Conservation (phyloP, 306 rosid species). For the Cucurbita argyrosperma region DNA sequence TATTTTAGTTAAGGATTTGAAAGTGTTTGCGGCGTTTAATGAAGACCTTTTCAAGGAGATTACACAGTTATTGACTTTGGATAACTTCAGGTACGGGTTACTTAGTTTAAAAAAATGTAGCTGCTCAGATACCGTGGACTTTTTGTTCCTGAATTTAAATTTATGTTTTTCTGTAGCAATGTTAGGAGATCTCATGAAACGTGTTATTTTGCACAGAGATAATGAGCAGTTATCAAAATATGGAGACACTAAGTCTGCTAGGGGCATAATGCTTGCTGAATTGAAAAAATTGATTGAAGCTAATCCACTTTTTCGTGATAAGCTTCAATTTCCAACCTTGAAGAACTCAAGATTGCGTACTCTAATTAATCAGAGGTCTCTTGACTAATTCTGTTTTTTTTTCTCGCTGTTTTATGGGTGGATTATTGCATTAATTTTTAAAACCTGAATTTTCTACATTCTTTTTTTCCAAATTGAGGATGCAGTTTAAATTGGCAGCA, state of each 20-base stretch:
- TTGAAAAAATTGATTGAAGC: constrained; percentile 94
- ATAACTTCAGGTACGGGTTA: constrained; percentile 67
- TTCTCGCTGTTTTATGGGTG: neutral
- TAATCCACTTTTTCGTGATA: constrained; percentile 94
- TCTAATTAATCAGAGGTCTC: constrained; percentile 88
- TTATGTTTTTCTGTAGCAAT: neutral
- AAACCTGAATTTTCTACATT: neutral
- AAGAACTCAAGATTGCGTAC: constrained; percentile 95
- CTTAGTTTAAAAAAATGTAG: constrained; percentile 7
- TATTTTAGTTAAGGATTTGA: constrained; percentile 92
- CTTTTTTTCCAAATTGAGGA: constrained; percentile 6
- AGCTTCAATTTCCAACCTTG: constrained; percentile 90
- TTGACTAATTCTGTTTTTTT: constrained; percentile 3
- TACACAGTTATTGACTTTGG: constrained; percentile 87
- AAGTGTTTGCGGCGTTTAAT: constrained; percentile 88
- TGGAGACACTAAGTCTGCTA: constrained; percentile 96
- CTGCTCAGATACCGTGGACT: neutral
- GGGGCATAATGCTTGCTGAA: constrained; percentile 97
- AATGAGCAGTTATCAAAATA: constrained; percentile 97
- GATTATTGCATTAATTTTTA: constrained; percentile 1
- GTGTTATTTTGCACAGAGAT: constrained; percentile 45
- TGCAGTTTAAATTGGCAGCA: constrained; percentile 99
- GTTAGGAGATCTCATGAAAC: neutral
- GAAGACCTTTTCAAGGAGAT: constrained; percentile 97
- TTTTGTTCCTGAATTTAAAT: neutral